Evolutionary conservation across 106 monocot genomes (phyloP).

Genomic region (Dendrobium catenatum): DNA sequence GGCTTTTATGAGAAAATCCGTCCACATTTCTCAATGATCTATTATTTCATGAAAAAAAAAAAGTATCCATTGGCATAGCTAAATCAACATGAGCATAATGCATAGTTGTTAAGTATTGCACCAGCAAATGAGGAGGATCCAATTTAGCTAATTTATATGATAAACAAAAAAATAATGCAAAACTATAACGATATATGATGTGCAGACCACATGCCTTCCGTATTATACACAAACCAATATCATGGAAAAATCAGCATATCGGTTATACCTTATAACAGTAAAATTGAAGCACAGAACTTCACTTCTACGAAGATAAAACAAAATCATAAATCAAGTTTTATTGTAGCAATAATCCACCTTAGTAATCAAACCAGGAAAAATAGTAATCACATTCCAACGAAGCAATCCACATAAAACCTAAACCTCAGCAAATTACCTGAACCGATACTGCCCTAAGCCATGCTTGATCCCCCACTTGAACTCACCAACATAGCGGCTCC

Average conservation of each 20-base stretch:
- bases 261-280: not conserved
- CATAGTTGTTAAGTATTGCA: not conserved
- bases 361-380: not conserved
- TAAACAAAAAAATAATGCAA: not conserved
- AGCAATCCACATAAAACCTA: not conserved
- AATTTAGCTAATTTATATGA: not conserved
- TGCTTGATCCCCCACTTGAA: constrained; percentile 30
- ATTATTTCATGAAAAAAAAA: not conserved
- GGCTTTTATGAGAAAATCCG: no score
- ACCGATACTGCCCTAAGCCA: constrained; percentile 21
- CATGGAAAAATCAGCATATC: not conserved
- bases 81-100: not conserved
- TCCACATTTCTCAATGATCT: not conserved
- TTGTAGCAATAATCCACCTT: not conserved
- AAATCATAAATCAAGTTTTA: not conserved
- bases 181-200: not conserved
- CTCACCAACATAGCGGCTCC: constrained; percentile 24
- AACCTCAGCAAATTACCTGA: constrained; percentile 7
- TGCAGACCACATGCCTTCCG: not conserved
- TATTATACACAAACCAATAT: not conserved
- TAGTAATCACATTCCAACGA: not conserved
- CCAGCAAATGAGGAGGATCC: not conserved
- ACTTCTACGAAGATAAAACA: not conserved
- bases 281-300: not conserved
- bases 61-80: not conserved